These are phyloP conservation scores for Teunomyces stri DNA, from an alignment of 805 yeast genomes.

Conservation along the genomic window DNA sequence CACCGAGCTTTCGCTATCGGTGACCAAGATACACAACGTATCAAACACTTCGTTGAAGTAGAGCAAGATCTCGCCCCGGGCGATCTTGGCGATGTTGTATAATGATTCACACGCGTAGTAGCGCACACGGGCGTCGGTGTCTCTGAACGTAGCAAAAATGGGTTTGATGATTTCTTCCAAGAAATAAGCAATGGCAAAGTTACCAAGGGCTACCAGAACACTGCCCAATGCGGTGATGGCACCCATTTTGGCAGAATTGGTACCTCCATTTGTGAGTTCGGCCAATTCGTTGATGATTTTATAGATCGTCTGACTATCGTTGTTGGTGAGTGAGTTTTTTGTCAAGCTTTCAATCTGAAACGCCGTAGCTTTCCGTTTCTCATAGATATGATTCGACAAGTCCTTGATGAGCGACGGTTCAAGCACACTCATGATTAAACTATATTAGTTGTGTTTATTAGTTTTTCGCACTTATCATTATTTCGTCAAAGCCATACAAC, in stretches of 20 bases:
- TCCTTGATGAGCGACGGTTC: slow-evolving; percentile 40
- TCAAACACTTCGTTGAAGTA: slow-evolving; percentile 95
- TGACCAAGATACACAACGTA: slow-evolving; percentile 82
- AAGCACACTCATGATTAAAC: slow-evolving; percentile 17
- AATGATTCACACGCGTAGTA: slow-evolving; percentile 96
- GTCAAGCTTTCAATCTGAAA: slow-evolving; percentile 75
- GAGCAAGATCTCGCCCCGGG: slow-evolving; percentile 87
- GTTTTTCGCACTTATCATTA: not conserved
- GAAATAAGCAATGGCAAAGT: slow-evolving; percentile 76
- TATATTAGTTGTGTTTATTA: not conserved
- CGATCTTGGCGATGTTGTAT: slow-evolving; percentile 94
- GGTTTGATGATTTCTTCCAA: slow-evolving; percentile 88
- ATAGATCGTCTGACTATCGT: slow-evolving; percentile 59
- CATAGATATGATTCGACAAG: slow-evolving; percentile 44
- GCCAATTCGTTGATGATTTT: slow-evolving; percentile 70
- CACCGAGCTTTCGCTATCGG: slow-evolving; percentile 88
- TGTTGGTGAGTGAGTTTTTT: slow-evolving; percentile 60
- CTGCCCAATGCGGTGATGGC: slow-evolving; percentile 96
- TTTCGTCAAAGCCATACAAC: not conserved
- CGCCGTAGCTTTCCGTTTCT: slow-evolving; percentile 47
- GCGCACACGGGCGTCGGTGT: slow-evolving; percentile 94
- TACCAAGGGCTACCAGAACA: slow-evolving; percentile 89
- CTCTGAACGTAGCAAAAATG: slow-evolving; percentile 92
- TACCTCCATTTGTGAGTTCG: slow-evolving; percentile 75
- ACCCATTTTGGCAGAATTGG: slow-evolving; percentile 76